phyloP scores from a whole-genome alignment of 345 rosid genomes.

The Heritiera fomes region DNA sequence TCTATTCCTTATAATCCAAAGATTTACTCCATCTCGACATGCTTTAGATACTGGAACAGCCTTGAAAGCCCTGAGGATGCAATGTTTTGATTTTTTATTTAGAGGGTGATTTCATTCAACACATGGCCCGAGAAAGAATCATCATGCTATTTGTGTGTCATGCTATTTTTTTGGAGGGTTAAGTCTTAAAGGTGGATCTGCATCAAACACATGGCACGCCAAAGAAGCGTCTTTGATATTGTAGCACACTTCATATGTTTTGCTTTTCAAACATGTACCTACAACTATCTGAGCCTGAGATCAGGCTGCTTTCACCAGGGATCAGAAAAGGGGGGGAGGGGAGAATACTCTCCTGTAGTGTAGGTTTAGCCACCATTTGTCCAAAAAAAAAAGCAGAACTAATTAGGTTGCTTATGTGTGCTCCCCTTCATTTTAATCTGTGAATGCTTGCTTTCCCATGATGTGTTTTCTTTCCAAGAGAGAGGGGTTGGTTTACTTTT shows the following conservation, averaged over 20 bases:
- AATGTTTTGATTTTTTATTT: neutral
- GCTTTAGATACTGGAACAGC: neutral
- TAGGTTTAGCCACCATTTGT: neutral
- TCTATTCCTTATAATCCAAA: neutral
- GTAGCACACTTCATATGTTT: neutral
- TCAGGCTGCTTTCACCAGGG: neutral
- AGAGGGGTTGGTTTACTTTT: neutral
- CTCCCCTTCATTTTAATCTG: neutral
- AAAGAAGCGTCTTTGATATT: neutral
- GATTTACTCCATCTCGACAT: neutral
- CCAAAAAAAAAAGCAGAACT: neutral
- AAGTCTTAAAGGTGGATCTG: neutral
- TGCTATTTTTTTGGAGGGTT: neutral
- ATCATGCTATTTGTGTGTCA: neutral
- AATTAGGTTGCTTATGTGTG: neutral
- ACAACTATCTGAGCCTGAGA: neutral
- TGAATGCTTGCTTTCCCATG: neutral
- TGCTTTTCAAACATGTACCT: neutral
- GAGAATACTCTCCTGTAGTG: neutral
- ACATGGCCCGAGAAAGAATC: neutral
- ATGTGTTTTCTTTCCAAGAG: neutral
- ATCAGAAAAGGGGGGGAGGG: neutral
- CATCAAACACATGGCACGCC: neutral
- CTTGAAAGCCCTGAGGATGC: neutral
- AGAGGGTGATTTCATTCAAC: neutral